These are phyloP conservation scores for Tritrichomonas musculus DNA, from an alignment of 208 protist genomes.

Conservation along the genomic window DNA sequence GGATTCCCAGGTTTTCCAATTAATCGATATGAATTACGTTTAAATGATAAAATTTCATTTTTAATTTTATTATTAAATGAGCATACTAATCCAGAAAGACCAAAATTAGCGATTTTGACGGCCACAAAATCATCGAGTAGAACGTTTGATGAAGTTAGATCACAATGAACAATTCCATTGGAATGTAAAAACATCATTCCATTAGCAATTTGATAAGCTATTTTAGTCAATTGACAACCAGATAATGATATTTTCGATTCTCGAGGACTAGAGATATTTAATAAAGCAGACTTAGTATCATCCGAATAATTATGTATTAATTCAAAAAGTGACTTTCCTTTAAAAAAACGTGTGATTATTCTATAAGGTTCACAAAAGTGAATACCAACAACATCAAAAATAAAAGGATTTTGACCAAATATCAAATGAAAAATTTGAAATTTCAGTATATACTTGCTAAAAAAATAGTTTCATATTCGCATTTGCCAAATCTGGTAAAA, in stretches of 20 bases:
- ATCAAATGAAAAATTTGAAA: too few species aligned
- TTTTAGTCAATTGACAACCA: not conserved
- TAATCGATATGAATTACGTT: not conserved
- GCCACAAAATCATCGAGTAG: not conserved
- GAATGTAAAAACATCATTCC: not conserved
- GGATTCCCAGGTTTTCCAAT: not conserved
- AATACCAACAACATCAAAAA: conserved; percentile 25
- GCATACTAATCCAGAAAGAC: not conserved
- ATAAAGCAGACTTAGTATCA: not conserved
- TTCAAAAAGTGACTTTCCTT: conserved; percentile 20
- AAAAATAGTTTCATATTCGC: too few species aligned
- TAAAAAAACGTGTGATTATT: not conserved
- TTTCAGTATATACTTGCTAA: too few species aligned
- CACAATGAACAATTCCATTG: not conserved
- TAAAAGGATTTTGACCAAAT: not conserved
- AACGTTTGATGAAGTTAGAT: not conserved
- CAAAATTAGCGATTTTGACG: not conserved
- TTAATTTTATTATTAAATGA: too few species aligned
- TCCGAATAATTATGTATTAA: not conserved
- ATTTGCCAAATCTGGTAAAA: too few species aligned
- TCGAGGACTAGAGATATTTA: too few species aligned
- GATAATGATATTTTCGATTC: not conserved
- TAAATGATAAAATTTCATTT: too few species aligned
- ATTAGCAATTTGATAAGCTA: not conserved
- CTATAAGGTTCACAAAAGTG: not conserved